Evolutionary conservation across 768 basidiomycete species (phyloP).

Genomic region (Trametes maxima): DNA sequence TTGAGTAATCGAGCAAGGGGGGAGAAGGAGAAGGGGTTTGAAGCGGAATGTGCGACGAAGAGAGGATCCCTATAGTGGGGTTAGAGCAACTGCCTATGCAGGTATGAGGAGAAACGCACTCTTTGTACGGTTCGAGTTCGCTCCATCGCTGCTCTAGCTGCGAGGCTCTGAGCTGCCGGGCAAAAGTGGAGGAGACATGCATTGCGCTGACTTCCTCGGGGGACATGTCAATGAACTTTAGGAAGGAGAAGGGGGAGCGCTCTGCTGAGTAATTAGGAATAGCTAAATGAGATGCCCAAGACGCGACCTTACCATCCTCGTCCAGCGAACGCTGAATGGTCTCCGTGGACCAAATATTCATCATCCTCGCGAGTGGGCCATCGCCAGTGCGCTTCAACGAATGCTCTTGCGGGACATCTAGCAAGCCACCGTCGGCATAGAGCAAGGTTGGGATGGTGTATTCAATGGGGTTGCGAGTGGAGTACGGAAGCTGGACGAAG

Average conservation of each 20-base stretch:
- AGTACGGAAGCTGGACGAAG: slow-evolving; percentile 79
- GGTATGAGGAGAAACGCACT: slow-evolving; percentile 38
- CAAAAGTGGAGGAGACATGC: slow-evolving; percentile 62
- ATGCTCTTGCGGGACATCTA: slow-evolving; percentile 63
- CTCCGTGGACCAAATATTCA: slow-evolving; percentile 91
- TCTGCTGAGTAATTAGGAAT: slow-evolving; percentile 21
- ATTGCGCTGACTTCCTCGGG: slow-evolving; percentile 67
- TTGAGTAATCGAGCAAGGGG: slow-evolving; percentile 31
- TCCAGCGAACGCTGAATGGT: slow-evolving; percentile 73
- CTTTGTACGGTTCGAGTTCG: slow-evolving; percentile 46
- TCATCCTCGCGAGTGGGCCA: slow-evolving; percentile 61
- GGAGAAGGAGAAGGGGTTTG: slow-evolving; percentile 41
- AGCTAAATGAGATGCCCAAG: slow-evolving; percentile 11
- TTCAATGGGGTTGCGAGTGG: slow-evolving; percentile 85
- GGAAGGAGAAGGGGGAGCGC: slow-evolving; percentile 76
- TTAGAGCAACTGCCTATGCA: neutral
- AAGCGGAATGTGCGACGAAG: slow-evolving; percentile 46
- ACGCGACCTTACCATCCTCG: slow-evolving; percentile 53
- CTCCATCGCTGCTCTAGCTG: slow-evolving; percentile 45
- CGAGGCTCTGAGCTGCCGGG: slow-evolving; percentile 51
- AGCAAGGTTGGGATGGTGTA: slow-evolving; percentile 73
- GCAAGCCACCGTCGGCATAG: slow-evolving; percentile 74
- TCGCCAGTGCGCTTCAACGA: slow-evolving; percentile 48
- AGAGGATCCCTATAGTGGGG: slow-evolving; percentile 49
- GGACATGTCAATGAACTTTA: slow-evolving; percentile 65